phyloP scores from a whole-genome alignment of 345 rosid species.

The Melaleuca alternifolia region DNA sequence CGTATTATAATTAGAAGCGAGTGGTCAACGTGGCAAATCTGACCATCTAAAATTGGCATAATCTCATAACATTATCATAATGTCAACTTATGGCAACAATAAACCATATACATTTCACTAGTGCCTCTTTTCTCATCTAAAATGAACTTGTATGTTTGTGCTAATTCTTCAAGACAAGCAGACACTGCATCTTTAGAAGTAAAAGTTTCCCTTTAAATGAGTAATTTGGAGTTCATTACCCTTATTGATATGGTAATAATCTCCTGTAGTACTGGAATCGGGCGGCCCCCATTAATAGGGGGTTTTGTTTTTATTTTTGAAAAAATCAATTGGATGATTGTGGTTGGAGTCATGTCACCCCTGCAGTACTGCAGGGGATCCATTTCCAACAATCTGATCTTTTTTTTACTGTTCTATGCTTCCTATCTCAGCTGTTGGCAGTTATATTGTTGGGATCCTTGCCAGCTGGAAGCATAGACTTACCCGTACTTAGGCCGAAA shows the following conservation, averaged over 20 bases:
- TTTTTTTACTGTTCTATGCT: background rate
- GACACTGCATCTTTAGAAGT: background rate
- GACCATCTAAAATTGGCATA: background rate
- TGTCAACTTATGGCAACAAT: background rate
- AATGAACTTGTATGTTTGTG: background rate
- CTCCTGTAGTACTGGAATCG: no score
- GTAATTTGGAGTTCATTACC: background rate
- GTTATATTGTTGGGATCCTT: fast-evolving
- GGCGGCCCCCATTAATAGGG: no score
- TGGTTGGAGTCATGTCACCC: no score
- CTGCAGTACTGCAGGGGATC: no score
- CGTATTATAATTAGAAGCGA: no score
- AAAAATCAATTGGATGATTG: no score
- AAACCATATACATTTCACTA: background rate
- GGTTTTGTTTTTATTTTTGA: no score
- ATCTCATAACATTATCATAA: background rate
- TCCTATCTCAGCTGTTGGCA: background rate
- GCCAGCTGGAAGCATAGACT: background rate
- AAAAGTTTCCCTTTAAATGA: background rate
- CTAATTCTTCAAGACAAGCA: background rate
- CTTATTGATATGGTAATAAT: background rate
- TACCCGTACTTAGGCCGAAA: background rate
- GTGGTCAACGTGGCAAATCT: background rate
- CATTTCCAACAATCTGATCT: background rate
- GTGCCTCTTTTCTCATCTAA: background rate